phyloP scores from a whole-genome alignment of 2,329 filamentous ascomycete species.

The Aspergillus clavatus region DNA sequence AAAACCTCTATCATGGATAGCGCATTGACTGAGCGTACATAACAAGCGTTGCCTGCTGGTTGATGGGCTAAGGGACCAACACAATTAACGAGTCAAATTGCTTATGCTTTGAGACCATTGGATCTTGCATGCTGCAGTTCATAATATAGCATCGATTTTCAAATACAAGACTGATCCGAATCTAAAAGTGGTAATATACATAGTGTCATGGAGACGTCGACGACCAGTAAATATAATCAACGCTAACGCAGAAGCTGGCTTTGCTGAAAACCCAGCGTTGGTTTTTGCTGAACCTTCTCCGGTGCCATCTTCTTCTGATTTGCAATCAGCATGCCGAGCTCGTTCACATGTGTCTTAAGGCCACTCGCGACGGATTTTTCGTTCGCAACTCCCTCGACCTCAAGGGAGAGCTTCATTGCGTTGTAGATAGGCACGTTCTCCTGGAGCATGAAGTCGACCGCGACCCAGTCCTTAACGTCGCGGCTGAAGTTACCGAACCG shows the following conservation, averaged over 20 bases:
- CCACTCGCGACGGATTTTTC: constrained; percentile 20
- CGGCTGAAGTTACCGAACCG: constrained; percentile 20
- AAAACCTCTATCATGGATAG: background rate
- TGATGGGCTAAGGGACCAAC: background rate
- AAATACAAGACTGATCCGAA: constrained; percentile 18
- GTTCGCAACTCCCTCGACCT: constrained; percentile 28
- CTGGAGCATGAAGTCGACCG: constrained; percentile 24
- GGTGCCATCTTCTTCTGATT: constrained; percentile 16
- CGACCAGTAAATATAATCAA: constrained; percentile 1
- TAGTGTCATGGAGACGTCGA: constrained; percentile 6
- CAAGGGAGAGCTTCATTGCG: constrained; percentile 38
- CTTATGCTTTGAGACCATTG: background rate
- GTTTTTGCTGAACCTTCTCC: constrained; percentile 13
- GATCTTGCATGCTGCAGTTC: background rate
- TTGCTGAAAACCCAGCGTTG: constrained; percentile 19
- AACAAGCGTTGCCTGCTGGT: background rate
- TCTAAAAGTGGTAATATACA: constrained; percentile 22
- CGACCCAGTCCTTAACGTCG: constrained; percentile 16
- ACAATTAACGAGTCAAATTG: background rate
- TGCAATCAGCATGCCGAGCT: constrained; percentile 53
- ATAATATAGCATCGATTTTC: constrained; percentile 14
- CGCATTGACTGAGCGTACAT: background rate
- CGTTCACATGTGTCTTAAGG: constrained; percentile 22
- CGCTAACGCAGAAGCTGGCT: constrained; percentile 12
- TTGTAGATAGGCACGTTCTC: constrained; percentile 36